Evolutionary conservation across 2,329 filamentous ascomycete genomes (phyloP).

Genomic region (Colletotrichum navitas): DNA sequence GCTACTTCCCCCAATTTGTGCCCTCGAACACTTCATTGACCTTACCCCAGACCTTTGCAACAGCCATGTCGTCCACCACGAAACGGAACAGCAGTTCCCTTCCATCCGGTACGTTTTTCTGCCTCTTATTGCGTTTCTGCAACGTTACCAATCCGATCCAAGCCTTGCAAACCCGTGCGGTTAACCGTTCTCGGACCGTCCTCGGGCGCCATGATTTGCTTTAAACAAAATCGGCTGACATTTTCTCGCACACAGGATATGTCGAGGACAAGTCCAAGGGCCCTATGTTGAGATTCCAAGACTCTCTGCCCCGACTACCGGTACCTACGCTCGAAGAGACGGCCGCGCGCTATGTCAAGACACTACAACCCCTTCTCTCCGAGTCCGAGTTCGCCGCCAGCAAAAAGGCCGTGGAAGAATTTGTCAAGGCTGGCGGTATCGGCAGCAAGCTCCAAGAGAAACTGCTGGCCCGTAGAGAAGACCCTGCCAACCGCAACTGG

Average conservation of each 20-base stretch:
- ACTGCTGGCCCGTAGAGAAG: slow-evolving; percentile 81
- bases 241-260: slow-evolving; percentile 68
- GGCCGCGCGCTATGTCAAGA: slow-evolving; percentile 82
- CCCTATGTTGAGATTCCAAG: slow-evolving; percentile 85
- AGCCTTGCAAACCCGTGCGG: background rate
- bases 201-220: slow-evolving; percentile 6
- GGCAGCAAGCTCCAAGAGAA: slow-evolving; percentile 90
- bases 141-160: background rate
- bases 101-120: slow-evolving; percentile 59
- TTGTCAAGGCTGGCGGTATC: slow-evolving; percentile 86
- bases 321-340: slow-evolving; percentile 88
- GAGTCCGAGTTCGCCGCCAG: slow-evolving; percentile 77
- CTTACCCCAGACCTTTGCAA: slow-evolving; percentile 44
- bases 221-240: slow-evolving; percentile 11
- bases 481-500: slow-evolving; percentile 92
- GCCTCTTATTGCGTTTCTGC: background rate
- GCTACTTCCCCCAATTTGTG: slow-evolving; percentile 11
- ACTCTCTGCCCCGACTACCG: slow-evolving; percentile 83
- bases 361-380: slow-evolving; percentile 80
- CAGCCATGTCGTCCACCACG: slow-evolving; percentile 65
- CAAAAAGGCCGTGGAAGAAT: slow-evolving; percentile 87
- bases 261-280: slow-evolving; percentile 84
- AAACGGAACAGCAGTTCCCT: slow-evolving; percentile 70
- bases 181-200: background rate
- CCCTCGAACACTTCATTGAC: slow-evolving; percentile 4